phyloP scores from a whole-genome alignment of 345 rosid genomes.

The Diplotaxis tenuifolia region DNA sequence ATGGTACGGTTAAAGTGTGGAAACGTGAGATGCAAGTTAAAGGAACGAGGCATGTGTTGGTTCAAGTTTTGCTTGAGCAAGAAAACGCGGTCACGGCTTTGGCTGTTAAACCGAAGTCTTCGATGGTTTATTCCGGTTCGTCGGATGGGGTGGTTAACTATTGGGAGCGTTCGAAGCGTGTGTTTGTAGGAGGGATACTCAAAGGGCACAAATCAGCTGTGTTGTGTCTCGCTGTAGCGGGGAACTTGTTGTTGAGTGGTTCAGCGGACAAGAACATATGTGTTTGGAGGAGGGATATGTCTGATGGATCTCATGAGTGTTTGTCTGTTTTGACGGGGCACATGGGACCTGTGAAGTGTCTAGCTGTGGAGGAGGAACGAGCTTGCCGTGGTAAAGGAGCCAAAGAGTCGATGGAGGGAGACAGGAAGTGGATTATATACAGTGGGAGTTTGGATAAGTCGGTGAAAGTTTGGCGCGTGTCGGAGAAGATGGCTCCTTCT shows the following conservation, averaged over 20 bases:
- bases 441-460: slow-evolving; percentile 87
- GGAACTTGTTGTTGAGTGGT: slow-evolving; percentile 70
- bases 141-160: slow-evolving; percentile 63
- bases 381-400: neutral
- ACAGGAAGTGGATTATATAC: slow-evolving; percentile 51
- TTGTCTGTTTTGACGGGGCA: slow-evolving; percentile 67
- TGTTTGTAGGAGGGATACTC: slow-evolving; percentile 50
- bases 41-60: slow-evolving; percentile 55
- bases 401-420: neutral
- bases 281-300: slow-evolving; percentile 67
- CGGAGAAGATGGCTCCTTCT: slow-evolving; percentile 40
- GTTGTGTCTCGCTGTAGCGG: slow-evolving; percentile 55
- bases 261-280: slow-evolving; percentile 77
- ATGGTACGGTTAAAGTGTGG: slow-evolving; percentile 72
- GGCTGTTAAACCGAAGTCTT: slow-evolving; percentile 45
- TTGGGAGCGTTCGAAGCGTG: slow-evolving; percentile 57
- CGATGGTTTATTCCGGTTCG: slow-evolving; percentile 61
- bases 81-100: slow-evolving; percentile 78
- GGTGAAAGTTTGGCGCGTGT: slow-evolving; percentile 85
- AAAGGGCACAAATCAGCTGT: slow-evolving; percentile 69
- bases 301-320: slow-evolving; percentile 52
- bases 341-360: slow-evolving; percentile 81
- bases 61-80: slow-evolving; percentile 57
- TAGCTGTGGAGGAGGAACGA: slow-evolving; percentile 54
- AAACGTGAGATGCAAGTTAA: slow-evolving; percentile 51